phyloP scores from a whole-genome alignment of 73 alveolate species.

The Tetrahymena thermophila region DNA sequence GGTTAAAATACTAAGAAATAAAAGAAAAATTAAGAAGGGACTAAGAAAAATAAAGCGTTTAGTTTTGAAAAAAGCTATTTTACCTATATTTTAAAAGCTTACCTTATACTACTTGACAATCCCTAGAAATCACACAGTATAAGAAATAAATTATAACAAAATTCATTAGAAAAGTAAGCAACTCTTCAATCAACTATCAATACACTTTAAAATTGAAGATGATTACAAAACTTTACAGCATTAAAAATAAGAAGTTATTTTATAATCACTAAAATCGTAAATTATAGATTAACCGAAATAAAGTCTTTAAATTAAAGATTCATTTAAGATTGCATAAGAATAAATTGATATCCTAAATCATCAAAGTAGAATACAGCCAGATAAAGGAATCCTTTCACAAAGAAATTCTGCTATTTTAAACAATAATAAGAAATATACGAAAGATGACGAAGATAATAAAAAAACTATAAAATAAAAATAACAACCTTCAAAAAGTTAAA shows the following conservation, averaged over 20 bases:
- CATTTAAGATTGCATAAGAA: background rate
- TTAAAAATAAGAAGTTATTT: background rate
- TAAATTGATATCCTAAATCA: background rate
- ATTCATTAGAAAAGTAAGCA: background rate
- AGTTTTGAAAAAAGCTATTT: background rate
- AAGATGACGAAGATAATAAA: background rate
- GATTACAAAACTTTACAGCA: background rate
- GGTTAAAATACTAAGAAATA: background rate
- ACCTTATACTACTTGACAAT: background rate
- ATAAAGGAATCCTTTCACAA: background rate
- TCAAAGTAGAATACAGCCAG: background rate
- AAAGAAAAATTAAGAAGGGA: background rate
- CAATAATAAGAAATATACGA: background rate
- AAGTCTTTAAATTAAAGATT: background rate
- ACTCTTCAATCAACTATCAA: background rate
- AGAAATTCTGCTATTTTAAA: background rate
- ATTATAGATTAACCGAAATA: background rate
- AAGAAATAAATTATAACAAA: background rate
- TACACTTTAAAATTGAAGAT: background rate
- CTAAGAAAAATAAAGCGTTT: background rate
- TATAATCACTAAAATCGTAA: background rate
- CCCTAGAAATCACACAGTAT: background rate
- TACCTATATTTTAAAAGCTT: background rate
- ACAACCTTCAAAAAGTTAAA: background rate
- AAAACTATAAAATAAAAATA: background rate